Evolutionary conservation across 805 yeast species (phyloP), one percentile per base, ranked within the genome.

Genomic region (Metschnikowia arizonensis): DNA sequence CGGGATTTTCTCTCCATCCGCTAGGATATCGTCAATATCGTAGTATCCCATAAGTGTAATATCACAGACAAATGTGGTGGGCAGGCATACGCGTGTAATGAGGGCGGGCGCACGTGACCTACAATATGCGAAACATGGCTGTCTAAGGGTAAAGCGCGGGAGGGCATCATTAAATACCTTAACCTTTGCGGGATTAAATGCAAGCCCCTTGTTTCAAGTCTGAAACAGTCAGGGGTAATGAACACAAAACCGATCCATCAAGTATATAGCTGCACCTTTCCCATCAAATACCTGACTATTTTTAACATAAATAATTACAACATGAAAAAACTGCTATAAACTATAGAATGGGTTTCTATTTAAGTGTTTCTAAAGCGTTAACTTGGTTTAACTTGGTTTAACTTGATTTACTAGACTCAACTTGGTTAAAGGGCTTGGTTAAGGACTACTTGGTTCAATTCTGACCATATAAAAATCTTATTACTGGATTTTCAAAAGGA

Each of bases 1-100:
- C 0, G 97, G 96, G 6, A 90, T 68, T 57, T 82, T 82, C 69
- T 81, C 83, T 2, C 78, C 73, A 49, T 82, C 88, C 0, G 90
- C 79, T 15, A 84, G 68, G 10, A 85, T 82, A 53, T 85, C 93
- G 54, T 86, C 93, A 5, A 86, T 68, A 59, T 85, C 90, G 66
- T 82, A 86, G 64, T 86, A 86, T 45, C 55, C 52, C 58, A 54
- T 54, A 8, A 26, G n/a, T 24, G 23, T 10, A 9, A 23, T 32
- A 21, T 9, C 25, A 26, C 11, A 18, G 31, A 31, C 5, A 15
- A 6, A 17, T 15, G 14, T 18, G 14, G n/a, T n/a, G 5, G 18
- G 5, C 14, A 8, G 18, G 5, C 23, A 17, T 5, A 34, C 40
- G 40, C 40, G 31, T 29, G 24, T 29, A 25, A 11, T 26, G 25